Conservation (phyloP, 768 basidiomycete species). For the Boletus subparvulus region DNA sequence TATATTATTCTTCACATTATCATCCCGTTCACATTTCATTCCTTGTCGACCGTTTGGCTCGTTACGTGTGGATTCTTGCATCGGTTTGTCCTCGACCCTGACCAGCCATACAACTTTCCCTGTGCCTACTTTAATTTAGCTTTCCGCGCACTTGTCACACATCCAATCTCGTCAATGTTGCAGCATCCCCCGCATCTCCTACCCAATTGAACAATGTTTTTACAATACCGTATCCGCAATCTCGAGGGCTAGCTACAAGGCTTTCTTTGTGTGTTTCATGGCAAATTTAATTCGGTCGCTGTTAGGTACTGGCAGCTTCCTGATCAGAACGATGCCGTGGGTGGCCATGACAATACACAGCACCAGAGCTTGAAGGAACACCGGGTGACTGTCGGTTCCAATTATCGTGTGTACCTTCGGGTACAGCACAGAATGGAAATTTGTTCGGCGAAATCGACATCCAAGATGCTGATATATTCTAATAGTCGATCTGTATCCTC, state of each 20-base stretch:
- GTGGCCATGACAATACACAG: constrained; percentile 20
- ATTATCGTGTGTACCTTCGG: not conserved
- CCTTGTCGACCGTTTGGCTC: constrained; percentile 38
- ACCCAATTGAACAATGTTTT: constrained; percentile 41
- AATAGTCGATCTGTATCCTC: not conserved
- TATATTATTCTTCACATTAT: constrained; percentile 87
- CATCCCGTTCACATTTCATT: constrained; percentile 41
- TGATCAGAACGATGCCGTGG: constrained; percentile 9
- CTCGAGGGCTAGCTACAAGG: constrained; percentile 31
- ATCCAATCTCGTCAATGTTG: constrained; percentile 43
- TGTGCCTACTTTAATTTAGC: constrained; percentile 36
- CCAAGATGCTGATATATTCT: not conserved
- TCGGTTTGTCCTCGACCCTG: constrained; percentile 27
- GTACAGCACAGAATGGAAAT: not conserved
- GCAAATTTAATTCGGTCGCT: constrained; percentile 4
- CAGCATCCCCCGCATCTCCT: constrained; percentile 41
- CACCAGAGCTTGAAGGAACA: not conserved
- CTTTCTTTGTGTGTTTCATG: constrained; percentile 20
- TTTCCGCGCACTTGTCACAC: constrained; percentile 30
- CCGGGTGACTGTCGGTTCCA: not conserved
- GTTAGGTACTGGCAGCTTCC: constrained; percentile 1
- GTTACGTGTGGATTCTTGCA: constrained; percentile 36
- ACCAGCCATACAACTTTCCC: constrained; percentile 26
- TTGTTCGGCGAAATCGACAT: not conserved
- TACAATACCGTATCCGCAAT: constrained; percentile 35